Percentiles rank a stretch among this genome's conserved stretches.
phyloP scores from a whole-genome alignment of 306 rosid genomes.

The Hippophae rhamnoides region DNA sequence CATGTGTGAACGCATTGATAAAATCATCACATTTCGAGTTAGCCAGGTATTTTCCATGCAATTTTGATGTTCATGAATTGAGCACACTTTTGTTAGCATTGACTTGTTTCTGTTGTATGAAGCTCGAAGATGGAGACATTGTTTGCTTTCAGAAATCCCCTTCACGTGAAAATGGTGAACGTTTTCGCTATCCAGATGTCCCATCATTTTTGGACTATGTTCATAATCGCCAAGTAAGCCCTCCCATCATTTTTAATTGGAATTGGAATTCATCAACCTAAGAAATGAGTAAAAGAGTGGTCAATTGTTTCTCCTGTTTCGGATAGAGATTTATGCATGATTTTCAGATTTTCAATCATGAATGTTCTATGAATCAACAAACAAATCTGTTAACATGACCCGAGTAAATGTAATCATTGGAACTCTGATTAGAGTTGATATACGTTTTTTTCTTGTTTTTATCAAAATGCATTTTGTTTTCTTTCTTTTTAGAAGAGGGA shows the following conservation, averaged over 20 bases:
- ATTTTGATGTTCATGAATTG: background rate
- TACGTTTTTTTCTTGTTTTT: no score
- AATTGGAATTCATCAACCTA: no score
- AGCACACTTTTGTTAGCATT: background rate
- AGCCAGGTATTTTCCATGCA: constrained; percentile 44
- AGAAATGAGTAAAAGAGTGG: background rate
- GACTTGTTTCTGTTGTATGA: constrained; percentile 17
- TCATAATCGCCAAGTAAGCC: constrained; percentile 62
- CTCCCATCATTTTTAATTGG: background rate
- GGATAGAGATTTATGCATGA: no score
- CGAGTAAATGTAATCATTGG: no score
- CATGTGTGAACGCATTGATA: constrained; percentile 71
- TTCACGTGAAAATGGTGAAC: constrained; percentile 30
- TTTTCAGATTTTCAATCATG: no score
- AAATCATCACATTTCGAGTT: constrained; percentile 53
- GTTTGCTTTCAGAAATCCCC: constrained; percentile 65
- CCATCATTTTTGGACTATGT: constrained; percentile 80
- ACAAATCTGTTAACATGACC: no score
- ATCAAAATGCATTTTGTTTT: no score
- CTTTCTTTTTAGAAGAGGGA: no score
- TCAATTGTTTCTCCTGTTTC: no score
- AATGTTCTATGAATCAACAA: no score
- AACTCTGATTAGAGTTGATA: no score
- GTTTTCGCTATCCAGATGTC: constrained; percentile 57
- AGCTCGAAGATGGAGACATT: constrained; percentile 85